These are phyloP conservation scores for Pichia californica DNA, from an alignment of 805 yeast genomes.

Conservation along the genomic window DNA sequence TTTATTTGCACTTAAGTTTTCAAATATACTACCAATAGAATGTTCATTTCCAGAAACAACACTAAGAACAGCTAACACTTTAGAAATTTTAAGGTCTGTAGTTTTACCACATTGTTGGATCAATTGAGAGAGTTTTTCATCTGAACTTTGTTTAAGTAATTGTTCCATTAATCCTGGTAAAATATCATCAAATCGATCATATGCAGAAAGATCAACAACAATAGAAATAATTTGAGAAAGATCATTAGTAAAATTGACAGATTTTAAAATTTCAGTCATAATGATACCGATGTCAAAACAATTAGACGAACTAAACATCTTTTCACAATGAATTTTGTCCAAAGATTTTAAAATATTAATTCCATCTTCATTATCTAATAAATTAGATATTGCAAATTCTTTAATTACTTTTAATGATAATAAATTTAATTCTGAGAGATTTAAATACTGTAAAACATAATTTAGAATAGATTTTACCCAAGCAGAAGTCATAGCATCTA, in stretches of 20 bases:
- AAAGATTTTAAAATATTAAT: conserved; percentile 7
- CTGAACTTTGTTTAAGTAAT: conserved; percentile 10
- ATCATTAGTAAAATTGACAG: conserved; percentile 1
- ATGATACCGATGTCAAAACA: conserved; percentile 9
- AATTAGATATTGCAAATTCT: conserved; percentile 4
- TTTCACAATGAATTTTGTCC: conserved; percentile 7
- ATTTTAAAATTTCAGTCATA: conserved; percentile 10
- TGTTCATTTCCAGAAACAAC: conserved; percentile 31
- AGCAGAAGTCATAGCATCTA: background rate
- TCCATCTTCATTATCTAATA: conserved; percentile 12
- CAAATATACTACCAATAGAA: conserved; percentile 17
- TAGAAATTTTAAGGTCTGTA: conserved; percentile 22
- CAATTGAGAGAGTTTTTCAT: conserved; percentile 12
- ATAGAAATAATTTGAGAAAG: conserved; percentile 12
- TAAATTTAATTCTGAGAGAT: conserved; percentile 16
- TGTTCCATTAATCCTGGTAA: conserved; percentile 17
- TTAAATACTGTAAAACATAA: conserved; percentile 16
- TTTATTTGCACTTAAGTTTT: conserved; percentile 16
- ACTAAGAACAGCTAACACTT: conserved; percentile 28
- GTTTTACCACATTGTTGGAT: conserved; percentile 17
- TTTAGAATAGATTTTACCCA: conserved; percentile 20
- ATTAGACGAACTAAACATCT: conserved; percentile 12
- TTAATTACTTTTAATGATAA: conserved; percentile 17
- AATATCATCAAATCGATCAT: conserved; percentile 17
- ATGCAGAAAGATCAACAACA: conserved; percentile 14